Evolutionary conservation across 768 basidiomycete species (phyloP).

Genomic region (Polyporus arcularius): DNA sequence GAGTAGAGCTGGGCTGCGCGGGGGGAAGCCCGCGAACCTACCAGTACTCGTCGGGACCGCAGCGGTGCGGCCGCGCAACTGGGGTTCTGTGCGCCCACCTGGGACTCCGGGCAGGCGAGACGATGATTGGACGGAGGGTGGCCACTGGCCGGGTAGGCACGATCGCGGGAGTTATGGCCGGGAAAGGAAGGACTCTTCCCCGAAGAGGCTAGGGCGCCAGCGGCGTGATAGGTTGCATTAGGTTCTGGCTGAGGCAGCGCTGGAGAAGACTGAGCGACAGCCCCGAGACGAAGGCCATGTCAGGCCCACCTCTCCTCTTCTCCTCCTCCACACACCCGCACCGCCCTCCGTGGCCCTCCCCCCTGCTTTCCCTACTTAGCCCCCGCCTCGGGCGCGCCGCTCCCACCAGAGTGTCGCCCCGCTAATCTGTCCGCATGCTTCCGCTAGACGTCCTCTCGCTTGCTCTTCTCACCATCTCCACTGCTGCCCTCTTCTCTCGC

Average conservation of each 20-base stretch:
- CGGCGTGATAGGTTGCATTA: not conserved
- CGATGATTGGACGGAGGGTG: too few relatives aligned
- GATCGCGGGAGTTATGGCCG: not conserved
- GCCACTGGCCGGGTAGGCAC: too few relatives aligned
- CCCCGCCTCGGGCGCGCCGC: not conserved
- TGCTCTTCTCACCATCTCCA: not conserved
- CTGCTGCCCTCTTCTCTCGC: not conserved
- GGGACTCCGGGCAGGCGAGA: too few relatives aligned
- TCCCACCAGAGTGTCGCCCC: not conserved
- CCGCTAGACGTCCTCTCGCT: constrained; percentile 6
- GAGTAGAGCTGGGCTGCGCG: not conserved
- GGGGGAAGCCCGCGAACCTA: not conserved
- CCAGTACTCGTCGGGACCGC: not conserved
- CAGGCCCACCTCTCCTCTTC: not conserved
- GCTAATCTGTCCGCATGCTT: constrained; percentile 9
- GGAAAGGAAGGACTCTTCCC: not conserved
- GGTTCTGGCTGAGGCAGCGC: not conserved
- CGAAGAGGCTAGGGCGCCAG: not conserved
- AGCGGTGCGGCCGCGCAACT: not conserved
- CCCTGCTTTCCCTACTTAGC: constrained; percentile 15
- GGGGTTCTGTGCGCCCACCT: too few relatives aligned
- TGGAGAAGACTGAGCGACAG: constrained; percentile 1
- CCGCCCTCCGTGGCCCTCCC: constrained; percentile 13
- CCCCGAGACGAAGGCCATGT: constrained; percentile 1
- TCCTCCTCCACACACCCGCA: constrained; percentile 8